Evolutionary conservation across 2,329 filamentous ascomycete genomes (phyloP), one percentile per base, ranked within the genome.

Genomic region (Botrytis squamosa): DNA sequence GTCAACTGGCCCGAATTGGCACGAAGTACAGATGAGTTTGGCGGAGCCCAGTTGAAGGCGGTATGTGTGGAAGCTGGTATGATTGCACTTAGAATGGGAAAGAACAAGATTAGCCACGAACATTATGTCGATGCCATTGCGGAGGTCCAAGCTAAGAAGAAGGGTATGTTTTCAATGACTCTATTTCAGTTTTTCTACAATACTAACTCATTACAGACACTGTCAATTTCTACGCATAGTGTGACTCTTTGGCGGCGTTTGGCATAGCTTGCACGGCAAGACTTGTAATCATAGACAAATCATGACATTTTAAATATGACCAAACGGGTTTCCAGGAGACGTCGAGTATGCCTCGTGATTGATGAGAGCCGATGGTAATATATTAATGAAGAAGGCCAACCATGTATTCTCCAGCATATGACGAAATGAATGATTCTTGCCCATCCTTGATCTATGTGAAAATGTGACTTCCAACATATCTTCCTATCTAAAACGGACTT

Each of bases 61-160:
- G 96, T 99, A 36, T 99, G 96, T 83, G 96, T 99, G 40, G 96
- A 99, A 86, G 96, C 96, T 70, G 96, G 96, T 82, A 99, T 99
- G 96, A 99, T 99, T 85, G 96, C 96, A 42, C 86, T 99, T 81
- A 90, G 96, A 79, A 94, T 92, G 83, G 96, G 96, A 75, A 95
- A 97, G 87, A 94, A 92, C 85, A 98, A 98, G 88, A 96, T 99
- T 81, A 93, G 92, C 75, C 96, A 99, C 83, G 96, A 99, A 86
- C 94, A 99, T 84, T 99, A 98, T 82, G 96, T 99, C 69, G 96
- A 99, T 86, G 96, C 96, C 75, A 98, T 99, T 83, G 89, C 94
- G 55, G 96, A 99, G 85, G 96, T 99, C 79, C 94, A 95, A 83
- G 91, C 92, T 97, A 97, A 89, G 94, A 97, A 82, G 88, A 79